Evolutionary conservation across 768 basidiomycete species (phyloP).

Genomic region (Ramaria rubella): DNA sequence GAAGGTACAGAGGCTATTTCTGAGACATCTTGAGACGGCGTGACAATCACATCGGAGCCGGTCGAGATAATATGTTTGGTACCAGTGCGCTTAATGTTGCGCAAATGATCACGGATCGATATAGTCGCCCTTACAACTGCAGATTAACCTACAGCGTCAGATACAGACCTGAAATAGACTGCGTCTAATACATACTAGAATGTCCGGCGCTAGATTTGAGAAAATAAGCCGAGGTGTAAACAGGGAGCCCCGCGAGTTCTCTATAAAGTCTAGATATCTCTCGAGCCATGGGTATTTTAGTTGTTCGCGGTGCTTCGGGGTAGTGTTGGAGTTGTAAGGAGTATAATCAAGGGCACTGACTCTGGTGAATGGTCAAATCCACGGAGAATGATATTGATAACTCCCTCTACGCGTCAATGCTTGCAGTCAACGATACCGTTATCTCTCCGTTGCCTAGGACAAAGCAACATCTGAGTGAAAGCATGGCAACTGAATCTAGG

Average conservation of each 20-base stretch:
- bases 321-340: too few relatives aligned
- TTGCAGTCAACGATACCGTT: too few relatives aligned
- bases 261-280: conserved; percentile 23
- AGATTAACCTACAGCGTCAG: not conserved
- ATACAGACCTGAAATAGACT: too few relatives aligned
- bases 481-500: too few relatives aligned
- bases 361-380: too few relatives aligned
- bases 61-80: conserved; percentile 32
- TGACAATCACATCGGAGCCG: conserved; percentile 15
- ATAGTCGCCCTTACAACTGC: conserved; percentile 35
- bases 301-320: too few relatives aligned
- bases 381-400: too few relatives aligned
- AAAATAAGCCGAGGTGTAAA: conserved; percentile 32
- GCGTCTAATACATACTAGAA: not conserved
- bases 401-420: too few relatives aligned
- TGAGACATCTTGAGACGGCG: conserved; percentile 30
- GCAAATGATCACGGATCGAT: conserved; percentile 43
- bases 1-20: conserved; percentile 41
- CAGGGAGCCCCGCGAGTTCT: conserved; percentile 35
- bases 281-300: conserved; percentile 4
- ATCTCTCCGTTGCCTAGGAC: too few relatives aligned
- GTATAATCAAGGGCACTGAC: too few relatives aligned
- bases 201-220: conserved; percentile 19
- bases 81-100: conserved; percentile 42
- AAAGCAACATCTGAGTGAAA: too few relatives aligned